Conservation (phyloP, 1,284 basidiomycete genomes). For the Athelia sp. region DNA sequence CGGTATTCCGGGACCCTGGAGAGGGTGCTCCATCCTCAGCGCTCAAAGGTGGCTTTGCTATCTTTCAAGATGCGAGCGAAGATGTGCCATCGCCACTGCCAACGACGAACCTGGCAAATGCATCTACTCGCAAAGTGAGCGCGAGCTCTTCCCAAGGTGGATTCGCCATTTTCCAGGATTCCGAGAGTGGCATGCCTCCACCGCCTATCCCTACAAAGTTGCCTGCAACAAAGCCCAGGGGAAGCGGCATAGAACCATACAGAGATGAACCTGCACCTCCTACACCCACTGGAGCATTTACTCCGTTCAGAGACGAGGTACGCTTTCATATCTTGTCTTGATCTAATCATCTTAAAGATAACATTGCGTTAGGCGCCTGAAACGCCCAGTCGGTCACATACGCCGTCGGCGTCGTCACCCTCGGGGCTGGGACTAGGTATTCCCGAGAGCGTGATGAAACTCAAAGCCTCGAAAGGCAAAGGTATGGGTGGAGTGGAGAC, state of each 20-base stretch:
- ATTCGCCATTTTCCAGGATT: not conserved
- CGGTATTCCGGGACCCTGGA: constrained; percentile 51
- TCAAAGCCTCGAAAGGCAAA: constrained; percentile 22
- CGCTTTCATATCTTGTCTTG: constrained; percentile 12
- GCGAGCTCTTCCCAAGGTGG: no score
- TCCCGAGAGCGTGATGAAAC: constrained; percentile 59
- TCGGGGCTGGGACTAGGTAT: not conserved
- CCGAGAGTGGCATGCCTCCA: constrained; percentile 1
- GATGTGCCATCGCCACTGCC: not conserved
- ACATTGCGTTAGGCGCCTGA: constrained; percentile 14
- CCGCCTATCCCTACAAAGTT: not conserved
- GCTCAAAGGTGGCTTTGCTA: not conserved
- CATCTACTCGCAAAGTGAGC: no score
- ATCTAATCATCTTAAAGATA: constrained; percentile 7
- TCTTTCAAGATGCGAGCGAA: constrained; percentile 12
- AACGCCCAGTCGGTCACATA: constrained; percentile 14
- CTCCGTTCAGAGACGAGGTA: constrained; percentile 67
- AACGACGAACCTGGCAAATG: no score
- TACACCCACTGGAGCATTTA: constrained; percentile 39
- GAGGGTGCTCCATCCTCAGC: constrained; percentile 30
- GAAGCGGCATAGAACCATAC: constrained; percentile 30
- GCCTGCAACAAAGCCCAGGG: constrained; percentile 6
- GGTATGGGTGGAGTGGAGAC: constrained; percentile 8
- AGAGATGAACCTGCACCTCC: constrained; percentile 25
- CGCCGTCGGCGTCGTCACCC: constrained; percentile 17